phyloP scores from a whole-genome alignment of 441 rosid genomes.

The Macaranga tanarius region DNA sequence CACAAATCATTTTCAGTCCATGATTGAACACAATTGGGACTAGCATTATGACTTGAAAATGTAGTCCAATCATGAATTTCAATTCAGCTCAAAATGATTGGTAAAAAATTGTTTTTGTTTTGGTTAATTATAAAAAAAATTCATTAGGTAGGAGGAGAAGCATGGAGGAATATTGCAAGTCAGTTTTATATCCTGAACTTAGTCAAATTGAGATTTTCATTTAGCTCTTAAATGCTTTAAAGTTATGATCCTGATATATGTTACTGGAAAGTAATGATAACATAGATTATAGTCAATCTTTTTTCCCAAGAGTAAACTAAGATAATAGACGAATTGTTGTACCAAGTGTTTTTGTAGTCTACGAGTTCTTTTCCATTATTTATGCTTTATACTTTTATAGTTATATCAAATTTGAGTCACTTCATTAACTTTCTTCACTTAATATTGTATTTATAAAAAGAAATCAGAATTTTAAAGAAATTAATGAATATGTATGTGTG shows the following conservation, averaged over 20 bases:
- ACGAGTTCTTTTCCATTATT: not conserved
- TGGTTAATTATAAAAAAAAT: not conserved
- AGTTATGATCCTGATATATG: not conserved
- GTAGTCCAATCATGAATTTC: conserved; percentile 9
- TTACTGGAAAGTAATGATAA: not conserved
- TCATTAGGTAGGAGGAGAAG: not conserved
- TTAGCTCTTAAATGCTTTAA: not conserved
- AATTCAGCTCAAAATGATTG: not conserved
- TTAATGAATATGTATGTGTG: not conserved
- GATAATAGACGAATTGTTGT: not conserved
- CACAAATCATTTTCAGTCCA: not conserved
- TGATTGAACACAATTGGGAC: not conserved
- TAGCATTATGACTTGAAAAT: not conserved
- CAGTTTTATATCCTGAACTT: not conserved
- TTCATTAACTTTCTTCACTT: not conserved
- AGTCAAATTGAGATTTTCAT: not conserved
- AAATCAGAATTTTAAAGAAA: not conserved
- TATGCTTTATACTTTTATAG: no score
- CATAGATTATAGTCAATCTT: not conserved
- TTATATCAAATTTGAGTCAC: not conserved
- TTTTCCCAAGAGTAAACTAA: not conserved
- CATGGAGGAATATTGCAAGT: not conserved
- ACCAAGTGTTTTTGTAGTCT: not conserved
- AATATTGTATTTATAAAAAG: not conserved
- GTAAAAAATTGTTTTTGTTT: not conserved